Base-by-base conservation (phyloP, 768 basidiomycete species). In the Mycena latifolia region DNA sequence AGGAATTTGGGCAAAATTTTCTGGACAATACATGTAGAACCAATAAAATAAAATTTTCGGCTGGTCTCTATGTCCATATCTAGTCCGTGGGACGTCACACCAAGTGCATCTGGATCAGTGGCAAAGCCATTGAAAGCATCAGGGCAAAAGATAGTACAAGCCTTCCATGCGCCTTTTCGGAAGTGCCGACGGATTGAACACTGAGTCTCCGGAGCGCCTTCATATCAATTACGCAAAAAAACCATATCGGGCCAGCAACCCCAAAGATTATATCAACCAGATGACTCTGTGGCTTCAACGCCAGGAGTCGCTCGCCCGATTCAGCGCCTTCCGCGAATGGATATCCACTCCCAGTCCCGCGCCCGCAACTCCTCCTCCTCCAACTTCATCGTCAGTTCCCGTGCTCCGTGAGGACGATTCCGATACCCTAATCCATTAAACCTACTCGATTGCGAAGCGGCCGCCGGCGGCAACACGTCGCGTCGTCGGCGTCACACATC, bases 141-240 rank as follows among this genome's bases (percentile, higher is more conserved):
- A n/a, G n/a, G n/a, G n/a, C n/a, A n/a, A n/a, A n/a, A n/a, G n/a
- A n/a, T n/a, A n/a, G n/a, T n/a, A n/a, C 57, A 48, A 73, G 18
- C 52, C 67, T 0, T 15, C 55, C 0, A 80, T 81, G 25, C 54
- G 59, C 12, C 54, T 45, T n/a, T 61, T 70, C 58, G 77, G 76
- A 14, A 70, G 67, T 20, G 56, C 71, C 0, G 73, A 78, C 50
- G 71, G 72, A 24, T 76, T 71, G 61, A 75, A 76, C 50, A 77
- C 74, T 0, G 79, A 81, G 55, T 53, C 63, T 0, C 73, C 73
- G 0, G 78, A 81, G 65, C 73, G 73, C 2, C 72, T 82, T 2
- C 82, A 83, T 53, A 82, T 82, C 29, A 72, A 82, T 68, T 78
- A 70, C 52, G 76, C 80, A 4, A 82, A 84, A 63, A 58, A 73